Conservation (phyloP, 1,284 basidiomycete genomes). For the Cutaneotrichosporon cyanovorans region DNA sequence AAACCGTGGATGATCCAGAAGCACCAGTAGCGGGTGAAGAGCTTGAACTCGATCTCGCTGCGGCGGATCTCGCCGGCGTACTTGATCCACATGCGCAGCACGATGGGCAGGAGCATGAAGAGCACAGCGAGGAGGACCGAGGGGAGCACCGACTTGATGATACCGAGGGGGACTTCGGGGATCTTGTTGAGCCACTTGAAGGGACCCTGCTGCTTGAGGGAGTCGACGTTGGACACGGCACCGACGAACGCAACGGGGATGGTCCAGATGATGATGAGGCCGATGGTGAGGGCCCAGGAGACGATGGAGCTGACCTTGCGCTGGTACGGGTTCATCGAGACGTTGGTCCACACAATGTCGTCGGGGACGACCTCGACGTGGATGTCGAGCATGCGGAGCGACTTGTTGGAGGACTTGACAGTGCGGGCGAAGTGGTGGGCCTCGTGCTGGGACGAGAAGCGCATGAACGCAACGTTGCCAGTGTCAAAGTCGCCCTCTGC, state of each 20-base stretch:
- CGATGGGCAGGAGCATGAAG: slow-evolving; percentile 83
- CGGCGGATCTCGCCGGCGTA: slow-evolving; percentile 39
- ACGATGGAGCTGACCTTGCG: slow-evolving; percentile 48
- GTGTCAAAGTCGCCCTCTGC: slow-evolving; percentile 49
- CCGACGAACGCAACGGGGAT: slow-evolving; percentile 72
- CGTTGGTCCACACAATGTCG: slow-evolving; percentile 85
- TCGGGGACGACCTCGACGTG: slow-evolving; percentile 59
- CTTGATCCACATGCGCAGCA: slow-evolving; percentile 53
- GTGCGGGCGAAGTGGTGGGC: slow-evolving; percentile 55
- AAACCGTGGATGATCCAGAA: slow-evolving; percentile 91
- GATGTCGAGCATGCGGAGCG: slow-evolving; percentile 50
- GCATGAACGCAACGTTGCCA: slow-evolving; percentile 65
- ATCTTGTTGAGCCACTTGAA: slow-evolving; percentile 75
- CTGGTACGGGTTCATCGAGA: slow-evolving; percentile 50
- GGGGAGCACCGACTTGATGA: slow-evolving; percentile 85
- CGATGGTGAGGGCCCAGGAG: slow-evolving; percentile 51
- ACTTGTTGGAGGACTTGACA: slow-evolving; percentile 48
- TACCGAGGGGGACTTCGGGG: slow-evolving; percentile 56
- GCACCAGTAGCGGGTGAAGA: slow-evolving; percentile 86
- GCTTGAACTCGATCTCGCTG: slow-evolving; percentile 78
- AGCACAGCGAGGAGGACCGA: slow-evolving; percentile 76
- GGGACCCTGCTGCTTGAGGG: slow-evolving; percentile 51
- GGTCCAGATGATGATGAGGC: slow-evolving; percentile 51
- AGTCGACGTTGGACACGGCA: slow-evolving; percentile 69
- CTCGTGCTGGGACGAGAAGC: slow-evolving; percentile 69